Conservation (phyloP, 1,284 basidiomycete species). For the Irpex sp. region DNA sequence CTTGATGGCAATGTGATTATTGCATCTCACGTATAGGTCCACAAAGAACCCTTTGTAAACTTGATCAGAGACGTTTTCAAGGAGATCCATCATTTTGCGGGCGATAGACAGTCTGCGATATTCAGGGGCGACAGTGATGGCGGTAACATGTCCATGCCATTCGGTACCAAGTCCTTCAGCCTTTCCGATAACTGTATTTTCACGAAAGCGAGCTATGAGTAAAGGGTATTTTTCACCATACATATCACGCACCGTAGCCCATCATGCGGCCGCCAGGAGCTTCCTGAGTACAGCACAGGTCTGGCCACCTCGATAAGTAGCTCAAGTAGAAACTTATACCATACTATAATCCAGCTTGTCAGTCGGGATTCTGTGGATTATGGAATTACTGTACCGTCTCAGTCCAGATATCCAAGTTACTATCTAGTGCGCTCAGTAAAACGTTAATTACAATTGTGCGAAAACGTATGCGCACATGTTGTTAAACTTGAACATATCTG, state of each 20-base stretch:
- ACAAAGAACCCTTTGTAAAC: conserved; percentile 82
- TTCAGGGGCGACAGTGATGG: conserved; percentile 87
- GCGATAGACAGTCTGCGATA: conserved; percentile 85
- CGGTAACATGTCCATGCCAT: conserved; percentile 90
- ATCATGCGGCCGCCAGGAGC: conserved; percentile 78
- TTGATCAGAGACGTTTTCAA: conserved; percentile 79
- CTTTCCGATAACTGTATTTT: conserved; percentile 72
- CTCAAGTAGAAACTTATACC: conserved; percentile 82
- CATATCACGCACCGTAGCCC: conserved; percentile 69
- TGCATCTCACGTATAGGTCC: conserved; percentile 87
- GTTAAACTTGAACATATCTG: conserved; percentile 90
- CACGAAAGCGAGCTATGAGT: background rate
- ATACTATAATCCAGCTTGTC: conserved; percentile 47
- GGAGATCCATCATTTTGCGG: conserved; percentile 75
- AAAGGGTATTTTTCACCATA: background rate
- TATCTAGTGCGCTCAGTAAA: conserved; percentile 36
- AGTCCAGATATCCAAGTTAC: conserved; percentile 88
- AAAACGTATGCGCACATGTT: conserved; percentile 64
- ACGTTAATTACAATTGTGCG: background rate
- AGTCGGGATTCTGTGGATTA: background rate
- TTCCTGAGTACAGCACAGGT: conserved; percentile 80
- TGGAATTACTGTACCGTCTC: conserved; percentile 64
- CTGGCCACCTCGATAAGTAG: conserved; percentile 88
- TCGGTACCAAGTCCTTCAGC: conserved; percentile 72
- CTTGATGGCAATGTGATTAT: conserved; percentile 69